These are phyloP conservation scores for Hanseniaspora lindneri DNA, from an alignment of 805 yeast genomes.

Conservation along the genomic window DNA sequence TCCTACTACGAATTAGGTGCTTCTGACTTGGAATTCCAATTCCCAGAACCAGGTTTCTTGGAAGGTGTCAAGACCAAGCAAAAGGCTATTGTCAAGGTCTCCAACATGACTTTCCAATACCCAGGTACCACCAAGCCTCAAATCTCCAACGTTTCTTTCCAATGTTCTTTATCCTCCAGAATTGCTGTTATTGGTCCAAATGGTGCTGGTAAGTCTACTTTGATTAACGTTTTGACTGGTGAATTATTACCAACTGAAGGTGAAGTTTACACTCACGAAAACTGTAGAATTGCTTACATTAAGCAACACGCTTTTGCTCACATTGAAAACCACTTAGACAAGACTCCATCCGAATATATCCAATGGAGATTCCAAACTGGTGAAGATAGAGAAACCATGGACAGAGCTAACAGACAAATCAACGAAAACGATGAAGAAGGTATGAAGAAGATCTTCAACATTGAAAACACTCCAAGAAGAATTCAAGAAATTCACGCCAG, in stretches of 20 bases:
- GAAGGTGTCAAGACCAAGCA: slow-evolving; percentile 99
- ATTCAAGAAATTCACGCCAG: slow-evolving; percentile 86
- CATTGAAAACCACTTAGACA: slow-evolving; percentile 96
- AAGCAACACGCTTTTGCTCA: slow-evolving; percentile 99
- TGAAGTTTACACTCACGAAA: slow-evolving; percentile 99
- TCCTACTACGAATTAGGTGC: slow-evolving; percentile 98
- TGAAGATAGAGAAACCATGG: slow-evolving; percentile 99
- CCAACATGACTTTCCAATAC: slow-evolving; percentile 97
- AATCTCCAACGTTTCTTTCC: slow-evolving; percentile 83
- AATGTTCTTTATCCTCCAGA: slow-evolving; percentile 97
- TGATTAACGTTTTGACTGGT: slow-evolving; percentile 98
- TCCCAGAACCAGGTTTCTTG: slow-evolving; percentile 99
- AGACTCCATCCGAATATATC: slow-evolving; percentile 98
- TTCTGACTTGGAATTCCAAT: slow-evolving; percentile 87
- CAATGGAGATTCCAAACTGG: slow-evolving; percentile 99
- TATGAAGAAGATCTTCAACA: slow-evolving; percentile 98
- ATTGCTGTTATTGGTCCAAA: slow-evolving; percentile 99
- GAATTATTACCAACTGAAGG: slow-evolving; percentile 95
- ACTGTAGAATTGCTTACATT: slow-evolving; percentile 99
- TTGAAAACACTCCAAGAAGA: slow-evolving; percentile 98
- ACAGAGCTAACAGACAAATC: slow-evolving; percentile 98
- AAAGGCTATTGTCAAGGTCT: slow-evolving; percentile 97
- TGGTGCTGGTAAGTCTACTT: slow-evolving; percentile 99
- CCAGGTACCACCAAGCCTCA: slow-evolving; percentile 98
- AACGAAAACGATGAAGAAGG: slow-evolving; percentile 93